These are phyloP conservation scores for Rhynchospora tenuis DNA, from an alignment of 176 grass and related monocot species.

Conservation along the genomic window DNA sequence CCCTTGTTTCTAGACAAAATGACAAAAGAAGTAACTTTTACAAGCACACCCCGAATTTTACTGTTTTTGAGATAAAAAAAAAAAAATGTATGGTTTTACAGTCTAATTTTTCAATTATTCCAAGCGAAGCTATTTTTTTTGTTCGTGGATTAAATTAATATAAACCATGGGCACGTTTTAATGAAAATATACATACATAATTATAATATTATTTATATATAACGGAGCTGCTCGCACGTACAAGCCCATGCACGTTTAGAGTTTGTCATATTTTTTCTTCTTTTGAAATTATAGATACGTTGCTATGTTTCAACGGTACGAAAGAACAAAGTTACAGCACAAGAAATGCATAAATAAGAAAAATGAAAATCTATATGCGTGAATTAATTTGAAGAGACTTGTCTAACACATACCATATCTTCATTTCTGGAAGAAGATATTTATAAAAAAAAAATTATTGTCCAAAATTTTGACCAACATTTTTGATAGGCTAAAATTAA, in stretches of 20 bases:
- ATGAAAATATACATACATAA: background rate
- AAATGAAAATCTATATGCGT: background rate
- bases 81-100: background rate
- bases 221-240: background rate
- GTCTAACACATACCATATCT: background rate
- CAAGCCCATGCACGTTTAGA: conserved; percentile 2
- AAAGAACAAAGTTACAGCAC: background rate
- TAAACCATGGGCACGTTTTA: background rate
- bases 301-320: background rate
- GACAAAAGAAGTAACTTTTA: conserved; percentile 4
- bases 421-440: background rate
- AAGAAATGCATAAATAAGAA: background rate
- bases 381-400: too few relatives aligned
- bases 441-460: background rate
- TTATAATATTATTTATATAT: too few relatives aligned
- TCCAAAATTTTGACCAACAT: too few relatives aligned
- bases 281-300: background rate
- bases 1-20: background rate
- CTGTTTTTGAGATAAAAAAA: background rate
- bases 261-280: background rate
- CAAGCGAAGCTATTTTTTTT: background rate
- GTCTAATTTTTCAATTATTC: background rate
- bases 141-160: background rate
- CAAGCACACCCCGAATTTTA: background rate
- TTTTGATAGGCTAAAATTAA: too few relatives aligned